Evolutionary conservation across 2,329 filamentous ascomycete species (phyloP).

Genomic region (Fusarium poae): DNA sequence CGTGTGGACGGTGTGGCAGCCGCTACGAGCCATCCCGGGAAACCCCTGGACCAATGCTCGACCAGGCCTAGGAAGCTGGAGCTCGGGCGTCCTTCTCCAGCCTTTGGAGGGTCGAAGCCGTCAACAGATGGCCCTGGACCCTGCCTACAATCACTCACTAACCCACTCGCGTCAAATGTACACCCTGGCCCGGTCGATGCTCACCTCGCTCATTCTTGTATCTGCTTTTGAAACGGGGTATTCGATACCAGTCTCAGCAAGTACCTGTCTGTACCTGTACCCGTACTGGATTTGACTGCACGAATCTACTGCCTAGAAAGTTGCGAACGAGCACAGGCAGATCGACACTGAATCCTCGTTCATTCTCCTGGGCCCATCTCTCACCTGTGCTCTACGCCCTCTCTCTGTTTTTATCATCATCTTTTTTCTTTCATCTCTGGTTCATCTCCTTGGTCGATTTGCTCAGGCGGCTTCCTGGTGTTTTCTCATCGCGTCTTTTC

Average conservation of each 20-base stretch:
- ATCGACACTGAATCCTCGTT: slow-evolving; percentile 41
- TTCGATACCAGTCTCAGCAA: slow-evolving; percentile 24
- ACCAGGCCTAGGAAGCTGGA: slow-evolving; percentile 26
- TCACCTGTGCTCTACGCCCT: slow-evolving; percentile 20
- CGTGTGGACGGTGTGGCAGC: slow-evolving; percentile 33
- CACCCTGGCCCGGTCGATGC: slow-evolving; percentile 21
- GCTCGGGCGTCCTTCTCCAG: slow-evolving; percentile 27
- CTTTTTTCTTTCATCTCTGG: background rate
- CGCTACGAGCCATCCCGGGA: slow-evolving; percentile 35
- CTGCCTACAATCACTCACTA: slow-evolving; percentile 30
- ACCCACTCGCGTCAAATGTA: slow-evolving; percentile 12
- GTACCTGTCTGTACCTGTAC: slow-evolving; percentile 25
- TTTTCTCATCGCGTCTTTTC: slow-evolving; percentile 28
- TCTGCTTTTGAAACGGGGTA: slow-evolving; percentile 28
- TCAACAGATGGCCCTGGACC: slow-evolving; percentile 26
- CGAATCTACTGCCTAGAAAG: slow-evolving; percentile 5
- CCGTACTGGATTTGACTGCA: background rate
- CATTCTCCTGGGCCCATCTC: slow-evolving; percentile 25
- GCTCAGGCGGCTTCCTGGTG: slow-evolving; percentile 38
- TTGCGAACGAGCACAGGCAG: slow-evolving; percentile 21
- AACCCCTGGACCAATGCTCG: slow-evolving; percentile 36
- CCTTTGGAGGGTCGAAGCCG: slow-evolving; percentile 27
- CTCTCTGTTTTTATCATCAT: background rate
- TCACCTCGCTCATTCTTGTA: slow-evolving; percentile 16
- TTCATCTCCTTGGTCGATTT: slow-evolving; percentile 28